Base-by-base conservation (phyloP, 2,329 filamentous ascomycete genomes). In the Alternaria sp. region DNA sequence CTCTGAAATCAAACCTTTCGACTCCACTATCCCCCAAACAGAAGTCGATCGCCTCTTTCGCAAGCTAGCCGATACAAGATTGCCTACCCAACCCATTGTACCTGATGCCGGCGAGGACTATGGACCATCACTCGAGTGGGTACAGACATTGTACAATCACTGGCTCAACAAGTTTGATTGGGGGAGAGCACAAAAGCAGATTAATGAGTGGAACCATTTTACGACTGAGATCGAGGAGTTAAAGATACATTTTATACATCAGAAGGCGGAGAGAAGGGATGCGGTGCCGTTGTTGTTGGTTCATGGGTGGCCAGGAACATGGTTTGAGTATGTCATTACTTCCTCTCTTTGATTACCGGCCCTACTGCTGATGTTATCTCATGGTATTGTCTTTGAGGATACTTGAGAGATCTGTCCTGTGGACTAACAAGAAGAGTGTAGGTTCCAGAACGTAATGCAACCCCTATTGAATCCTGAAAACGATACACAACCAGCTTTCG, bases 271-370 rank as follows among this genome's bases (percentile, higher is more conserved):
- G n/a, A 47, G 65, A n/a, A 52, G 57, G 77, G 80, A 43, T 20
- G 79, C 79, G 0, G 79, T 82, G 34, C 79, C 81, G 1, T 64
- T 83, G 1, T 64, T 83, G 1, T 64, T 82, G 32, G 65, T 80
- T 2, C 80, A 83, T 63, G 81, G 81, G 32, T 83, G 80, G 81
- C 81, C 80, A 3, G 81, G 5, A 5, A 79, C 75, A 1, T 82
- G 83, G 55, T 78, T 79, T 62, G 81, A 84, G 61, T 81, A 57
- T 20, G 34, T 36, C 18, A 18, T 36, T 20, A 16, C 11, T 16
- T 16, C 3, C 11, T 24, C 20, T 24, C 5, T 24, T 20, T 9
- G 6, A 12, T 9, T 48, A 11, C 30, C 24, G 20, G 20, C 16
- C 14, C 4, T 24, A 42, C 39, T 24, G 39, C 11, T 3, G 5